Evolutionary conservation across 257 asterid genomes (phyloP).

Genomic region (Solanum pinnatisectum): DNA sequence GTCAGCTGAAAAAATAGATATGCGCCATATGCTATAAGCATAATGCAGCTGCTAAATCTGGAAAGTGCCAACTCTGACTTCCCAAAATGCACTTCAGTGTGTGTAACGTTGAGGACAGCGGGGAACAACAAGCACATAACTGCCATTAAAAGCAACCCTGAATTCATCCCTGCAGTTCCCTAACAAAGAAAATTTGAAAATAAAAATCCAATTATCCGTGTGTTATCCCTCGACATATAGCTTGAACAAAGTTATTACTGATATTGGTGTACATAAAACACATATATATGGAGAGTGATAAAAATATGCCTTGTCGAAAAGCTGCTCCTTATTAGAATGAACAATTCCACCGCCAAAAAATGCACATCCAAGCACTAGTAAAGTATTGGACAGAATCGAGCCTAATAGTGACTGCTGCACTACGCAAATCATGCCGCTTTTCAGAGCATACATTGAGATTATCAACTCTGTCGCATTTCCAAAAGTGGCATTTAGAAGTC

Average conservation of each 20-base stretch:
- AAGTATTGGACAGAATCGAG: constrained; percentile 69
- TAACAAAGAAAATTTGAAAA: constrained; percentile 3
- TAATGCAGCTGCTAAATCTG: constrained; percentile 74
- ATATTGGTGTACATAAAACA: not conserved
- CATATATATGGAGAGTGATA: not conserved
- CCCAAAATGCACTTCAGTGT: constrained; percentile 68
- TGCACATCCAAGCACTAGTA: constrained; percentile 82
- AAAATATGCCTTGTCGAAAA: constrained; percentile 28
- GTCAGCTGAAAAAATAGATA: constrained; percentile 64
- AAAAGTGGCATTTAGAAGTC: constrained; percentile 78
- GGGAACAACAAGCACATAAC: constrained; percentile 82
- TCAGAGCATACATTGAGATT: constrained; percentile 64
- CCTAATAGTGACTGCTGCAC: constrained; percentile 78
- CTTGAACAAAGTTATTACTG: not conserved
- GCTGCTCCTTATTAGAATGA: constrained; percentile 46
- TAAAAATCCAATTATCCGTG: not conserved
- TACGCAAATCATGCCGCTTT: constrained; percentile 57
- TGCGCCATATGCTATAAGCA: constrained; percentile 69
- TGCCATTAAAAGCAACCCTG: constrained; percentile 78
- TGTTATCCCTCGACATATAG: not conserved
- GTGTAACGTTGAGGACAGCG: constrained; percentile 66
- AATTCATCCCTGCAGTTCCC: constrained; percentile 62
- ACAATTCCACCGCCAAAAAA: constrained; percentile 70
- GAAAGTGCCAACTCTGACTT: constrained; percentile 81
- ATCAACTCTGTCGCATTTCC: constrained; percentile 85